phyloP scores from a whole-genome alignment of 495 filamentous ascomycete species.

The Antarctomyces pellizariae region DNA sequence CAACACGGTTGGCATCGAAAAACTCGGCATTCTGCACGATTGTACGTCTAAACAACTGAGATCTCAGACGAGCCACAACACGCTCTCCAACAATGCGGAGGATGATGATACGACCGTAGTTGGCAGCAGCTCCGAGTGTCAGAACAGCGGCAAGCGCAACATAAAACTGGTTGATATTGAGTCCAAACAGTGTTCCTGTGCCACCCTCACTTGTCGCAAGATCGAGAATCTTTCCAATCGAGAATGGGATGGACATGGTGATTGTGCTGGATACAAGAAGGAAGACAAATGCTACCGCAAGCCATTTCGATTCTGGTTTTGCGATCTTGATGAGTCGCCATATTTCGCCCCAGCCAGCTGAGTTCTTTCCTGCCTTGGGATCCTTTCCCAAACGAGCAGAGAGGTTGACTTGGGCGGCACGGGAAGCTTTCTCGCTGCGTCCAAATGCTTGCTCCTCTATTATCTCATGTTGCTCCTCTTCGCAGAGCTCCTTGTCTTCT shows the following conservation, averaged over 20 bases:
- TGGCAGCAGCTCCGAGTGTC: slow-evolving; percentile 53
- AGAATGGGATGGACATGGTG: slow-evolving; percentile 87
- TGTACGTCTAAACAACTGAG: slow-evolving; percentile 71
- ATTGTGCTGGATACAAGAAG: slow-evolving; percentile 71
- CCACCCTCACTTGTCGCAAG: slow-evolving; percentile 38
- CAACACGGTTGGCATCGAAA: slow-evolving; percentile 92
- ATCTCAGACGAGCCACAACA: slow-evolving; percentile 72
- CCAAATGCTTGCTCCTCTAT: slow-evolving; percentile 4
- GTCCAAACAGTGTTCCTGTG: slow-evolving; percentile 47
- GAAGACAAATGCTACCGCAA: slow-evolving; percentile 60
- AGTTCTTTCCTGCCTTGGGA: slow-evolving; percentile 34
- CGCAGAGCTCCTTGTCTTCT: background rate
- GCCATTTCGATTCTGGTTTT: slow-evolving; percentile 52
- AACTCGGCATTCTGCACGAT: slow-evolving; percentile 94
- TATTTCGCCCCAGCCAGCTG: slow-evolving; percentile 48
- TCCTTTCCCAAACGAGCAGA: slow-evolving; percentile 70
- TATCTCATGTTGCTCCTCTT: slow-evolving; percentile 9
- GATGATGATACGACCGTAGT: slow-evolving; percentile 84
- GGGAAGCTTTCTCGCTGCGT: slow-evolving; percentile 43
- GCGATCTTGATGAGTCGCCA: slow-evolving; percentile 81
- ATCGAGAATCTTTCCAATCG: slow-evolving; percentile 88
- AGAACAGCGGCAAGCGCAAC: slow-evolving; percentile 45
- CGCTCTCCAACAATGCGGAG: slow-evolving; percentile 89
- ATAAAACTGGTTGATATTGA: slow-evolving; percentile 58
- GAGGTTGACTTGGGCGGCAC: slow-evolving; percentile 79